phyloP scores from a whole-genome alignment of 164 flowering plant species.

The Malania oleifera region DNA sequence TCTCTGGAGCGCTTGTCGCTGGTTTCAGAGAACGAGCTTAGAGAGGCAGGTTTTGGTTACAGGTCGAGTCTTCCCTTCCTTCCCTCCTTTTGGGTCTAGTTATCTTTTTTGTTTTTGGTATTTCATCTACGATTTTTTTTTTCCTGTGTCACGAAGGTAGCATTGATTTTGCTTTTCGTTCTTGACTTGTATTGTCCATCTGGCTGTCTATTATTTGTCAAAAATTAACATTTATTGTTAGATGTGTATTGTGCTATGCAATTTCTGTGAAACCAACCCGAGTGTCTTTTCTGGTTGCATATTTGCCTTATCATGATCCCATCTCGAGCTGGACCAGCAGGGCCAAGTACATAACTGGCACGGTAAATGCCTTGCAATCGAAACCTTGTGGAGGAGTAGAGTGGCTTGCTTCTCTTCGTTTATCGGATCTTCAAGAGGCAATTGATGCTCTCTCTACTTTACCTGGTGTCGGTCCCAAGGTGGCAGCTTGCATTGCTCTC shows the following conservation, averaged over 20 bases:
- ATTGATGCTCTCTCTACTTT: constrained; percentile 65
- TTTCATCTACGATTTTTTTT: neutral
- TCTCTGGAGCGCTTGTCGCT: constrained; percentile 50
- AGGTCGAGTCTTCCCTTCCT: constrained; percentile 34
- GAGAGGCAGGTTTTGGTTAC: constrained; percentile 93
- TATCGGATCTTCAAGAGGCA: constrained; percentile 54
- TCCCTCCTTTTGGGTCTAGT: neutral
- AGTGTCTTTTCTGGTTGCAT: neutral
- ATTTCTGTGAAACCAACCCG: neutral
- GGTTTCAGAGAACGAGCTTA: constrained; percentile 67
- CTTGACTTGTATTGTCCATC: too few species aligned
- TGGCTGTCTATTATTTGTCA: too few species aligned
- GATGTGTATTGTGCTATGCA: neutral
- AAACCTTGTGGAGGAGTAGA: constrained; percentile 77
- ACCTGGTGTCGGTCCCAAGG: constrained; percentile 95
- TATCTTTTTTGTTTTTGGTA: neutral
- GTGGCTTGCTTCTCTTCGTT: constrained; percentile 88
- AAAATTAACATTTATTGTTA: too few species aligned
- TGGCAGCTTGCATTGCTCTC: constrained; percentile 92
- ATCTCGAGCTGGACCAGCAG: constrained; percentile 28
- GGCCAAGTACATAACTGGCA: constrained; percentile 73
- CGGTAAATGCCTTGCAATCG: constrained; percentile 56
- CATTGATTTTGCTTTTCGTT: too few species aligned
- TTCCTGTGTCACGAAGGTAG: neutral
- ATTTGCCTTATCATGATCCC: neutral